Base-by-base conservation (phyloP, 148 eudicot genomes). In the Beta vulgaris region DNA sequence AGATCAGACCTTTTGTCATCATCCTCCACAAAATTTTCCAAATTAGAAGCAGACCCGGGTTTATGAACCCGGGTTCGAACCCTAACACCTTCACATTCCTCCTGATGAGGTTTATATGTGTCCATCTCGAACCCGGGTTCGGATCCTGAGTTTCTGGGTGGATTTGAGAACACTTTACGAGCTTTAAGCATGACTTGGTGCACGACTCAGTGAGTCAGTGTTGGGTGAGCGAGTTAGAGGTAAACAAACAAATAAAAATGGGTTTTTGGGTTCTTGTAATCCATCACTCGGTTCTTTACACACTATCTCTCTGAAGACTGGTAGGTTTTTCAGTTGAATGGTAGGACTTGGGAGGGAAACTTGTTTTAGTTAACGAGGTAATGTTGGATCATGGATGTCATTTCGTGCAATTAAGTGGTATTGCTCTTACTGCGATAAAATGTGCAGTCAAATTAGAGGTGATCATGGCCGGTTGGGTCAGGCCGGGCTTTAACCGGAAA, bases 1-100 rank as follows among this genome's bases (percentile, higher is more conserved):
- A 89, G 89, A 81, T 87, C 88, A 29, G 88, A 87, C 61, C 84
- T 79, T 76, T 83, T 87, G 37, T 85, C 90, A 71, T 84, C 93
- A 4, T 75, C 83, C 19, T 77, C 82, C 29, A 77, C 29, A 25
- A 39, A 31, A 72, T 48, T 53, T 77, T 48, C 58, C 54, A 79
- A 83, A 68, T 70, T 75, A n/a, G 76, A 23, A 35, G 3, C n/a
- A 61, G 16, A 37, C 76, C 76, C 76, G 37, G 51, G 28, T 37
- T 60, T 10, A 12, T 15, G 36, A 3, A 36, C 39, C 37, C 74
- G n/a, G 10, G 29, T 77, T 61, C 19, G 68, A 21, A 70, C 54
- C 73, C 79, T 7, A 19, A 14, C 34, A 10, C 37, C 37, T 80
- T 80, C 59, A 77, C 78, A 68, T 82, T 84, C 25, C 51, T 65